Evolutionary conservation across 176 grass and related monocot genomes (phyloP).

Genomic region (maize (Zea mays)): Zm-B73-REFERENCE-NAM-5.0 NC_050105.1:150792501-150793000

Average conservation of each 20-base stretch:
- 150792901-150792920: constrained; percentile 34
- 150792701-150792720: constrained; percentile 54
- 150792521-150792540: constrained; percentile 68
- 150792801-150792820: constrained; percentile 2
- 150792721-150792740: background rate
- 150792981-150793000: constrained; percentile 63
- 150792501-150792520: constrained; percentile 86
- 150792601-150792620: constrained; percentile 45
- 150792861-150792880: constrained; percentile 4
- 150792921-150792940: constrained; percentile 34
- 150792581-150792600: constrained; percentile 28
- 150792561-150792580: constrained; percentile 57
- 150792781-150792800: background rate
- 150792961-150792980: constrained; percentile 37
- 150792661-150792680: constrained; percentile 33
- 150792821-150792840: constrained; percentile 33
- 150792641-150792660: constrained; percentile 22
- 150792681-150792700: constrained; percentile 59
- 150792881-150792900: constrained; percentile 29
- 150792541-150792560: constrained; percentile 66
- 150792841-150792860: constrained; percentile 26
- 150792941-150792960: constrained; percentile 14
- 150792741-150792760: background rate
- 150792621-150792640: background rate
- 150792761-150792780: constrained; percentile 19